Percentiles rank a stretch among this genome's conserved stretches.
Evolutionary conservation across 495 filamentous ascomycete species (phyloP).

Genomic region (Mytilinidion resinicola): DNA sequence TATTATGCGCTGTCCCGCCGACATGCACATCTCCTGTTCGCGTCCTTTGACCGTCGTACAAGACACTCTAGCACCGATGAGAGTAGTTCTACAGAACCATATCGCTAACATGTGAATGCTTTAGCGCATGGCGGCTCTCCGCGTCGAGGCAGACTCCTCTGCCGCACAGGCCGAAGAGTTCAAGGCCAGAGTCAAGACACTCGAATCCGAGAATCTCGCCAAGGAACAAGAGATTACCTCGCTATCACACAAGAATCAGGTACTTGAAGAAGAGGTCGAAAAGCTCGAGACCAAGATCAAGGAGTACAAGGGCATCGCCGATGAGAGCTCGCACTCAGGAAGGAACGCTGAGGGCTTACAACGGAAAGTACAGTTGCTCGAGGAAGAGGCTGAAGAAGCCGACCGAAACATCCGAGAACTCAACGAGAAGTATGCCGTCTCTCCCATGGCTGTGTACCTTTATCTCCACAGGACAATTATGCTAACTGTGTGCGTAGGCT

Average conservation of each 20-base stretch:
- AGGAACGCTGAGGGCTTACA: constrained; percentile 83
- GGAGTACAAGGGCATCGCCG: constrained; percentile 59
- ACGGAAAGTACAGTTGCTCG: constrained; percentile 86
- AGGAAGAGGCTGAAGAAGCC: constrained; percentile 94
- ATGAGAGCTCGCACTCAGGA: constrained; percentile 65
- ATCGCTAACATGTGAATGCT: neutral
- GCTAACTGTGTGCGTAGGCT: constrained; percentile 54
- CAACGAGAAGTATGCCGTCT: constrained; percentile 82
- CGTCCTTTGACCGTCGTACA: too few species aligned
- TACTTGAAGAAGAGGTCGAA: constrained; percentile 85
- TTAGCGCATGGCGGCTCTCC: constrained; percentile 90
- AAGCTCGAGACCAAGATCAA: constrained; percentile 43
- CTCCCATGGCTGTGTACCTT: constrained; percentile 1
- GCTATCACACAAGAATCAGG: constrained; percentile 79
- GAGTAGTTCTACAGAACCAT: too few species aligned
- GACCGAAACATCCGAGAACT: constrained; percentile 92
- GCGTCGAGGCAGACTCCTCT: constrained; percentile 82
- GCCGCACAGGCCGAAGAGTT: constrained; percentile 76
- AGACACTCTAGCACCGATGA: constrained; percentile 27
- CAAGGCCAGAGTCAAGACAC: constrained; percentile 71
- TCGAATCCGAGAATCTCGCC: constrained; percentile 89
- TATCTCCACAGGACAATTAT: neutral
- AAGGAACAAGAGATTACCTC: constrained; percentile 99
- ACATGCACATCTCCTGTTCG: too few species aligned
- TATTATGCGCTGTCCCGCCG: too few species aligned